Conservation (phyloP, 108 stramenopile genomes). For the Pseudonitzschia multistriata region DNA sequence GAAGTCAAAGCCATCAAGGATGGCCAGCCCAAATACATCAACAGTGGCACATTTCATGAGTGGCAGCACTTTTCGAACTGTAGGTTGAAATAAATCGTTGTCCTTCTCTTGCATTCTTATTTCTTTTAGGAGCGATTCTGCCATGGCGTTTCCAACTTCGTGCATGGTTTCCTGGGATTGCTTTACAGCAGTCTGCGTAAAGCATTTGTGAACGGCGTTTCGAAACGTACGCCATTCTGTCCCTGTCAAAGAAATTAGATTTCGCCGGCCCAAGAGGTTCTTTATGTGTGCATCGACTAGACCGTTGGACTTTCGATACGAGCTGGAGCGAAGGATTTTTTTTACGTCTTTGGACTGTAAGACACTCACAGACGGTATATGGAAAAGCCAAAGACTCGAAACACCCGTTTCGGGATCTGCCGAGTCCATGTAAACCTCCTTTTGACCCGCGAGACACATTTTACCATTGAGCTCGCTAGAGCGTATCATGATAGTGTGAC, state of each 20-base stretch:
- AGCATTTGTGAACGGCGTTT: slow-evolving; percentile 21
- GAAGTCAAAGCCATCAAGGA: slow-evolving; percentile 24
- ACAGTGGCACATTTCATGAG: slow-evolving; percentile 29
- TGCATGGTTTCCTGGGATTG: slow-evolving; percentile 5
- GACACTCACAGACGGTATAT: slow-evolving; percentile 4
- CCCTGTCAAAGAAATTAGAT: slow-evolving; percentile 17
- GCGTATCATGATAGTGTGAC: not conserved
- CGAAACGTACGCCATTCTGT: slow-evolving; percentile 36
- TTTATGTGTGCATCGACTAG: slow-evolving; percentile 19
- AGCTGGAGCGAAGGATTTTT: slow-evolving; percentile 8
- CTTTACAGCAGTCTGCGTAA: slow-evolving; percentile 6
- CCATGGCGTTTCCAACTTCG: not conserved
- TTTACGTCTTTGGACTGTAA: slow-evolving; percentile 22
- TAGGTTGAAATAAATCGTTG: not conserved
- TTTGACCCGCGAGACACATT: not conserved
- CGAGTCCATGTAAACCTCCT: not conserved
- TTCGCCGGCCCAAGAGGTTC: slow-evolving; percentile 25
- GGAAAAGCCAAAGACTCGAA: slow-evolving; percentile 1
- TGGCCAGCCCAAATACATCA: slow-evolving; percentile 30
- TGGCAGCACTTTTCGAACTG: slow-evolving; percentile 4
- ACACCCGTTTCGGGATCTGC: slow-evolving; percentile 9
- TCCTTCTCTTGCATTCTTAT: not conserved
- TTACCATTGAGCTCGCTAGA: not conserved
- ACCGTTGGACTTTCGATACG: slow-evolving; percentile 17
- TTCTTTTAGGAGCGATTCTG: not conserved